phyloP scores from a whole-genome alignment of 768 basidiomycete genomes.

The Suillus sp. region DNA sequence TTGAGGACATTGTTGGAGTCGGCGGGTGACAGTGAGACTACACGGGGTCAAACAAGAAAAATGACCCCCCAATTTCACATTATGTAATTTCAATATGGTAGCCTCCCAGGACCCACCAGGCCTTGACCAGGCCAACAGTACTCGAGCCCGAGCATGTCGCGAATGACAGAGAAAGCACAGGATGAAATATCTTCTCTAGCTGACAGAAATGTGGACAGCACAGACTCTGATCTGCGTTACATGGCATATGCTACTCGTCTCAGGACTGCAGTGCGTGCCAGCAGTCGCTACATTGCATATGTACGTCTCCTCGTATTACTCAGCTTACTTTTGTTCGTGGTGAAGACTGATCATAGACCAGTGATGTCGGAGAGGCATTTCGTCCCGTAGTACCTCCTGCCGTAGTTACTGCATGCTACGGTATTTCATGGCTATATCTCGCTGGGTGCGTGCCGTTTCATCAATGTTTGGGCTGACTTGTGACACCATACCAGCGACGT shows the following conservation, averaged over 20 bases:
- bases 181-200: conserved; percentile 58
- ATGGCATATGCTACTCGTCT: conserved; percentile 79
- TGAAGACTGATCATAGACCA: conserved; percentile 52
- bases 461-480: neutral
- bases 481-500: conserved; percentile 52
- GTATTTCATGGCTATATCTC: conserved; percentile 81
- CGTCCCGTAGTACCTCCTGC: conserved; percentile 74
- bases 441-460: conserved; percentile 45
- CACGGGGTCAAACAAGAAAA: conserved; percentile 17
- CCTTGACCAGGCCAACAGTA: no score
- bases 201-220: conserved; percentile 63
- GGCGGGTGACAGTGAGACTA: conserved; percentile 9
- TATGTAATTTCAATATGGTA: conserved; percentile 19
- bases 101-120: no score
- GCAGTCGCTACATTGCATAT: conserved; percentile 76
- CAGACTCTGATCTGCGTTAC: conserved; percentile 69
- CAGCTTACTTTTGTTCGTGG: neutral
- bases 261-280: conserved; percentile 71
- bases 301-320: conserved; percentile 39
- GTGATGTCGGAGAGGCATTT: conserved; percentile 84
- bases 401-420: conserved; percentile 77
- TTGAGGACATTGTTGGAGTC: conserved; percentile 23
- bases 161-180: conserved; percentile 37
- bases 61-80: conserved; percentile 17
- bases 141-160: conserved; percentile 17